phyloP scores from a whole-genome alignment of 1,284 basidiomycete genomes.

The Porphyrellus sp. region DNA sequence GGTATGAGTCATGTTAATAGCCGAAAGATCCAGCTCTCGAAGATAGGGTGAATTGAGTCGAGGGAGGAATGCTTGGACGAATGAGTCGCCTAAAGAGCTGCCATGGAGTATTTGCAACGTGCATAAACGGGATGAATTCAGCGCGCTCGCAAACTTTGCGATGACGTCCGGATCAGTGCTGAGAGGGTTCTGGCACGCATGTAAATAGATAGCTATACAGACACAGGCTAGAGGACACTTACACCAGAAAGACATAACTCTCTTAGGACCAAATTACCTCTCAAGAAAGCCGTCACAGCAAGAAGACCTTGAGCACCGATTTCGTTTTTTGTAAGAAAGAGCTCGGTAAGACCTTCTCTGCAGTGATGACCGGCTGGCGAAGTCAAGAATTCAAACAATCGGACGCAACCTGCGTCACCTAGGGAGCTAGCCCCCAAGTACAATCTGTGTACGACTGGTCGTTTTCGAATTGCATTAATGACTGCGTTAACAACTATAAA shows the following conservation, averaged over 20 bases:
- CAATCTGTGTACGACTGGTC: conserved; percentile 31
- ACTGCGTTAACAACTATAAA: conserved; percentile 26
- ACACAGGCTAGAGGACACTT: conserved; percentile 37
- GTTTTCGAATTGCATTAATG: conserved; percentile 30
- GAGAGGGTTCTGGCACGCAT: conserved; percentile 27
- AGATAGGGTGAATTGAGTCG: conserved; percentile 46
- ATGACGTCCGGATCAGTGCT: conserved; percentile 25
- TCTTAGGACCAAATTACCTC: conserved; percentile 44
- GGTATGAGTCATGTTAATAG: conserved; percentile 47
- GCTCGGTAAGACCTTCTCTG: conserved; percentile 44
- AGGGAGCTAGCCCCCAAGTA: conserved; percentile 30
- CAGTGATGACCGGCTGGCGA: conserved; percentile 47
- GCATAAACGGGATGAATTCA: conserved; percentile 33
- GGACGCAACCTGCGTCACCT: conserved; percentile 53
- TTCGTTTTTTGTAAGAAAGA: conserved; percentile 55
- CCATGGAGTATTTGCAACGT: conserved; percentile 32
- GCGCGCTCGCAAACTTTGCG: conserved; percentile 31
- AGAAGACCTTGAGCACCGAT: conserved; percentile 55
- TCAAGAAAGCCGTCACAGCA: conserved; percentile 52
- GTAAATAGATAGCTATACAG: conserved; percentile 3
- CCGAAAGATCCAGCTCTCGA: conserved; percentile 54
- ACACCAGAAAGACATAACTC: conserved; percentile 60
- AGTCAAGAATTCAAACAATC: conserved; percentile 53
- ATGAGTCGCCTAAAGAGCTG: conserved; percentile 41
- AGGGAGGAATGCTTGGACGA: conserved; percentile 50